Evolutionary conservation across 2,329 filamentous ascomycete genomes (phyloP), one percentile per base, ranked within the genome.

Genomic region (Epichloe coenophiala): DNA sequence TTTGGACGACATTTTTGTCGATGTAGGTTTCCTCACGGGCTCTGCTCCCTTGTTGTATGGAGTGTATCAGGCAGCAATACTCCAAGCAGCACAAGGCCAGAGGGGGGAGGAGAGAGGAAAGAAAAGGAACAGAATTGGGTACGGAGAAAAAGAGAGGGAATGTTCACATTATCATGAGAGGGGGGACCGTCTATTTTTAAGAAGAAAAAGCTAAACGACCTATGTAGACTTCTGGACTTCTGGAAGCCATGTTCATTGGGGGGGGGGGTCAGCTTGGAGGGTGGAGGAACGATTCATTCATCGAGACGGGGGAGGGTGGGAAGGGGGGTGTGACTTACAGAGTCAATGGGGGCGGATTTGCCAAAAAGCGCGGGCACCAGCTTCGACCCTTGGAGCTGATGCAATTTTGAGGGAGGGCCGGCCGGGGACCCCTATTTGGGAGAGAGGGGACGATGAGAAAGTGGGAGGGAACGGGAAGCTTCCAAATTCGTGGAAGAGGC

Each of bases 1-100:
- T 48, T 56, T 56, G 50, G 53, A 58, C 43, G 55, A 55, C 54
- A 58, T 58, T 58, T 45, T 4, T 53, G 54, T 31, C 43, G 35
- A 33, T 9, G 13, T 43, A 15, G 19, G 13, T 45, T 5, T 27
- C 27, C n/a, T 17, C 38, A 44, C 31, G 45, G 27, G 9, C 15
- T 45, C 15, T 45, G 17, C 43, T 40, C 23, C 31, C 27, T 17
- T 40, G 19, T 27, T 27, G 40, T 42, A 15, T 15, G 17, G 8
- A 21, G n/a, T 48, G 4, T n/a, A 5, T 17, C 8, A 36, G 39
- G 15, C 36, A 50, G 36, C 37, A 27, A n/a, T 11, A 33, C n/a
- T 5, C 12, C 42, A 12, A 19, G 42, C 48, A 38, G 48, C 48
- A 31, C 33, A 11, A 39, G 48, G 23, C 41, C 36, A 27, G 39